Base-by-base conservation (phyloP, 768 basidiomycete genomes). In the Psilocybe cyanescens region DNA sequence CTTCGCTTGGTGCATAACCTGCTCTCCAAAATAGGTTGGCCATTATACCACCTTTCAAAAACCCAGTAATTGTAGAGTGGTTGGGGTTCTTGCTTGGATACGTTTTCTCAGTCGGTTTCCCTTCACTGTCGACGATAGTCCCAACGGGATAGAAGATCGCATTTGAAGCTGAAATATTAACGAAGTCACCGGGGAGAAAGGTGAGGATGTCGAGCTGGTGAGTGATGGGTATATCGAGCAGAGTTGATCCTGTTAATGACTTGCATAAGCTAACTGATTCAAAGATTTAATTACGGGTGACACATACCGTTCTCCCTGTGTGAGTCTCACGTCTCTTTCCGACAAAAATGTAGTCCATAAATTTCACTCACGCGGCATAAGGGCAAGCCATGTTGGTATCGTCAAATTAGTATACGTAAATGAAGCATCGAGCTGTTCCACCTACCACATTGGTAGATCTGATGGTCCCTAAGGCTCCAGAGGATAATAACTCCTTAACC, bases 191-290 rank as follows among this genome's bases (percentile, higher is more conserved):
- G 3, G 79, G 71, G 24, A 72, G 49, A 60, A 64, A 56, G 0
- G 67, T 73, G 44, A 79, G 62, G 16, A 67, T 46, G 55, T 71
- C 70, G 30, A 78, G 63, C 30, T 70, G 64, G 55, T 77, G 77
- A 1, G 72, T 75, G 7, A 69, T 52, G 8, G 59, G 50, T 12
- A 59, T 51, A 31, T 52, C 33, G n/a, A 59, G 29, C 16, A 39
- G 39, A 19, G 49, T 59, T 8, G 39, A 39, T 3, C 58, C 57
- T 58, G 28, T 28, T n/a, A 8, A 5, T 12, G 41, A 4, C 1
- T 53, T 33, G 55, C 41, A 17, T 7, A 55, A 8, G 35, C 33
- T 39, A 11, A 30, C n/a, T 39, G 9, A 12, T 37, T 16, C 8
- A 5, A 44, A 14, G 28, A 50, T 19, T 19, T 19, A 19, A 19